A percentile compares a stretch with the other conserved stretches of the same genome.
Conservation (phyloP, 495 filamentous ascomycete genomes). For the Talaromyces proteolyticus region DNA sequence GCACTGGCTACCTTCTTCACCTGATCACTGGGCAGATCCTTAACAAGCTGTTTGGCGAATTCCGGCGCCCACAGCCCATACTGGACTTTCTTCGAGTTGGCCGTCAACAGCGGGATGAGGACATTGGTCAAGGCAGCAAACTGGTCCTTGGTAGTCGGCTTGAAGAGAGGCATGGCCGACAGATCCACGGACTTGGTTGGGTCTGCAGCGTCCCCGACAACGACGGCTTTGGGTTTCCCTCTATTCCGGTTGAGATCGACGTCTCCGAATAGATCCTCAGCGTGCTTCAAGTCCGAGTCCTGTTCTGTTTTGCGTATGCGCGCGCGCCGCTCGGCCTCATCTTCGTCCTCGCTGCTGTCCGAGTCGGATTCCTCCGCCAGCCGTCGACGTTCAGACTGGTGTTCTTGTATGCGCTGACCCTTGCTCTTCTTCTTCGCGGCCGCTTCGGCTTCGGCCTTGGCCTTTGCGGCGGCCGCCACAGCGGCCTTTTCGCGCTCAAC, state of each 20-base stretch:
- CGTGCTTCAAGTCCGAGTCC: constrained; percentile 85
- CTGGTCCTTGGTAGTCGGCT: constrained; percentile 78
- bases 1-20: constrained; percentile 90
- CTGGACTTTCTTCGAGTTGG: constrained; percentile 79
- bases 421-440: constrained; percentile 90
- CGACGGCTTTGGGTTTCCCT: constrained; percentile 53
- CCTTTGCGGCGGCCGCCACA: constrained; percentile 78
- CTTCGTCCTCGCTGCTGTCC: constrained; percentile 58
- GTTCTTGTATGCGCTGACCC: constrained; percentile 81
- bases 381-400: constrained; percentile 37
- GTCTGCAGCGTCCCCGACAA: constrained; percentile 59
- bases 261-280: constrained; percentile 81
- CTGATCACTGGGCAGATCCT: constrained; percentile 83
- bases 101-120: constrained; percentile 66
- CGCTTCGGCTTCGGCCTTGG: constrained; percentile 86
- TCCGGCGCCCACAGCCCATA: constrained; percentile 88
- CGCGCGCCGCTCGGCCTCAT: constrained; percentile 63
- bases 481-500: constrained; percentile 92
- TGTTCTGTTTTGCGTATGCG: constrained; percentile 73
- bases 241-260: constrained; percentile 66
- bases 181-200: constrained; percentile 78
- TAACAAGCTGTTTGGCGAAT: constrained; percentile 78
- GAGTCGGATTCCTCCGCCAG: constrained; percentile 44
- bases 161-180: constrained; percentile 73
- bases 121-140: constrained; percentile 70